These are phyloP conservation scores for Sicyos edulis DNA, from an alignment of 306 rosid genomes.

Conservation along the genomic window DNA sequence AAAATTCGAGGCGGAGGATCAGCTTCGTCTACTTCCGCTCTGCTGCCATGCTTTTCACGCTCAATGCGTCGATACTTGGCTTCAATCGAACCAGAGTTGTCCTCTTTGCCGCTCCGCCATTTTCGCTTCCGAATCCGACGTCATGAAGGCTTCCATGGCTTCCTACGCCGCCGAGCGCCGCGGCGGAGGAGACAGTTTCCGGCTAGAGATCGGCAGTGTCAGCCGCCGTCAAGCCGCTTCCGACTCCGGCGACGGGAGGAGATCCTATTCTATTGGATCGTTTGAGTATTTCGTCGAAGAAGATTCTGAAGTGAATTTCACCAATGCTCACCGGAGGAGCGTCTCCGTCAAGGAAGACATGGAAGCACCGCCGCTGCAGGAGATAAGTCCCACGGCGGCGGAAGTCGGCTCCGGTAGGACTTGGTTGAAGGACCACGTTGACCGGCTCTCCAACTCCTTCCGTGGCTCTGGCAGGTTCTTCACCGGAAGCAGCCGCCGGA, in stretches of 20 bases:
- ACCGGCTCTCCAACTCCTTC: conserved; percentile 60
- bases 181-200: conserved; percentile 22
- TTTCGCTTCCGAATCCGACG: conserved; percentile 24
- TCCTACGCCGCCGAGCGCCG: conserved; percentile 20
- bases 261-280: conserved; percentile 81
- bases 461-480: conserved; percentile 79
- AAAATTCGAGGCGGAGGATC: conserved; percentile 22
- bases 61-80: conserved; percentile 29
- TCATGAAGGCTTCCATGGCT: conserved; percentile 14
- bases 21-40: conserved; percentile 21
- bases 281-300: conserved; percentile 68
- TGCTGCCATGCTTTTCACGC: conserved; percentile 32
- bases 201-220: conserved; percentile 23
- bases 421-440: conserved; percentile 80
- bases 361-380: conserved; percentile 18
- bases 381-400: conserved; percentile 30
- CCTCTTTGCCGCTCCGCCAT: conserved; percentile 29
- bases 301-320: conserved; percentile 46
- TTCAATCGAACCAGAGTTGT: conserved; percentile 25
- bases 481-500: conserved; percentile 59
- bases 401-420: conserved; percentile 53
- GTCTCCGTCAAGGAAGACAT: conserved; percentile 47
- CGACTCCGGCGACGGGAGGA: conserved; percentile 34
- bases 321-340: conserved; percentile 43
- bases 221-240: conserved; percentile 20